Percentiles rank a stretch among this genome's conserved stretches.
These are phyloP conservation scores for Lasiodiplodia sp. DNA, from an alignment of 2,329 filamentous ascomycete species.

Conservation along the genomic window DNA sequence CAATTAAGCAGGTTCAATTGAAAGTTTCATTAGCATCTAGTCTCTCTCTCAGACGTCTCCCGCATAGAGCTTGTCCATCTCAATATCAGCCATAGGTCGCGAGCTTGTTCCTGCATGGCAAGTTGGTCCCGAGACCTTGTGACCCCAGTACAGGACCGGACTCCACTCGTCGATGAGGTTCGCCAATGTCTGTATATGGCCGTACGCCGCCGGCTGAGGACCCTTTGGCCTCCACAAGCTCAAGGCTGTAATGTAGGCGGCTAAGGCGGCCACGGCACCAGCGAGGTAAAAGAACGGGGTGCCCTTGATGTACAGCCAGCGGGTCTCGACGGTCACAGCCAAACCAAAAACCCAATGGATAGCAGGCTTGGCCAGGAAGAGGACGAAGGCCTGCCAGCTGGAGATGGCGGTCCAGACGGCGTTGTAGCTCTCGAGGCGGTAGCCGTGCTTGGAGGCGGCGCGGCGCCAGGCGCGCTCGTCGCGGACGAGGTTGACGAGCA, in stretches of 20 bases:
- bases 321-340: neutral
- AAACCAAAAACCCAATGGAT: constrained; percentile 1
- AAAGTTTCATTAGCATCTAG: neutral
- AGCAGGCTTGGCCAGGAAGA: neutral
- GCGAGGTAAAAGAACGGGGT: neutral
- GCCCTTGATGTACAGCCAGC: neutral
- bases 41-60: neutral
- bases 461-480: neutral
- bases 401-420: neutral
- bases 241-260: neutral
- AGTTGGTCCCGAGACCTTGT: neutral
- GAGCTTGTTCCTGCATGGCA: constrained; percentile 5
- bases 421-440: neutral
- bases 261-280: neutral
- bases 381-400: neutral
- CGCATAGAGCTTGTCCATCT: neutral
- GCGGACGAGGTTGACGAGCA: neutral
- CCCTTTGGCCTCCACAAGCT: constrained; percentile 1
- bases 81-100: neutral
- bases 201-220: neutral
- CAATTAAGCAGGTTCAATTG: neutral
- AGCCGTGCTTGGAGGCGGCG: neutral
- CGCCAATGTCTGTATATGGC: neutral
- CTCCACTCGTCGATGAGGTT: neutral
- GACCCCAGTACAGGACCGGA: constrained; percentile 2